Conservation (phyloP, 225 moss, liverwort and hornwort genomes). For the Marchantia paleacea region DNA sequence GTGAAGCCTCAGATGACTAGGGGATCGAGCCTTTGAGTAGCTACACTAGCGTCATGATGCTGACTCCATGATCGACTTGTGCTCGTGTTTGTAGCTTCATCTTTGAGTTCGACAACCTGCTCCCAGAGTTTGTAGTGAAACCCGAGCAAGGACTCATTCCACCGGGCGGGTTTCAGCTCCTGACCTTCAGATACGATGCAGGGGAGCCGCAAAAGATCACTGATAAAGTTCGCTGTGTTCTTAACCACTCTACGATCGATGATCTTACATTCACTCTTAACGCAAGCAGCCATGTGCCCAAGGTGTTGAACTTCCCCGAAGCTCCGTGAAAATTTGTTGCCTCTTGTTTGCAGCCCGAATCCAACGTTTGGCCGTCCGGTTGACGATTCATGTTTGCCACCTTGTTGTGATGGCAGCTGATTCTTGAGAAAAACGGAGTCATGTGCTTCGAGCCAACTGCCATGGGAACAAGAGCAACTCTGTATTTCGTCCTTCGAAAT, state of each 20-base stretch:
- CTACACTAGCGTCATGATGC: not conserved
- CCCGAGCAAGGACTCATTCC: conserved; percentile 91
- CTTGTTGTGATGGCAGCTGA: conserved; percentile 43
- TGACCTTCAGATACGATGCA: conserved; percentile 83
- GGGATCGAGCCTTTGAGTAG: not conserved
- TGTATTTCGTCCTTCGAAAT: conserved; percentile 57
- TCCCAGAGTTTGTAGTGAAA: conserved; percentile 67
- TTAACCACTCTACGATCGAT: conserved; percentile 70
- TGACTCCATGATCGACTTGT: not conserved
- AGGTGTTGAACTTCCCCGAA: conserved; percentile 39
- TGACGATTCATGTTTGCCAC: no score
- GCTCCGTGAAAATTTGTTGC: not conserved
- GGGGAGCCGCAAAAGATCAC: conserved; percentile 70
- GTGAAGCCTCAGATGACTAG: not conserved
- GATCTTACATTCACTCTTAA: conserved; percentile 69
- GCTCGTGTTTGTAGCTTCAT: conserved; percentile 56
- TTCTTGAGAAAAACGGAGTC: conserved; percentile 71
- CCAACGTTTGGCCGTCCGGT: no score
- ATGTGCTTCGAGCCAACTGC: conserved; percentile 92
- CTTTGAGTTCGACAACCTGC: conserved; percentile 64
- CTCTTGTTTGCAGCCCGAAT: not conserved
- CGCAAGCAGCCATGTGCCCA: conserved; percentile 81
- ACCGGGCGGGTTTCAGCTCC: conserved; percentile 70
- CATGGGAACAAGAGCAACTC: conserved; percentile 67
- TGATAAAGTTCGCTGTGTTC: conserved; percentile 56